Evolutionary conservation across 106 monocot genomes (phyloP).

Genomic region (Acanthochlamys bracteata): DNA sequence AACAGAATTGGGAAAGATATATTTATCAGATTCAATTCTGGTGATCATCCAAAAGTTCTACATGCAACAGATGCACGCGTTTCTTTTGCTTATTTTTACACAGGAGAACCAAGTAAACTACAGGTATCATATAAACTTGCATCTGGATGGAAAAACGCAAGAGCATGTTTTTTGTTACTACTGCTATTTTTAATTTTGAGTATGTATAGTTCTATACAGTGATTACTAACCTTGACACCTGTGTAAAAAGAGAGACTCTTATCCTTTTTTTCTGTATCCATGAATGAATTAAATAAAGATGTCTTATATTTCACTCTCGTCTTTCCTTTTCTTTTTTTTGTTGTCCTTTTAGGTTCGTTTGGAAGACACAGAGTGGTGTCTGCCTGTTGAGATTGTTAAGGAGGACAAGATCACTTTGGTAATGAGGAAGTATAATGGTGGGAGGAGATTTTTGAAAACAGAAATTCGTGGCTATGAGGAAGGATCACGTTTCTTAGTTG

Average conservation of each 20-base stretch:
- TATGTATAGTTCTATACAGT: too few species aligned
- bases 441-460: constrained; percentile 55
- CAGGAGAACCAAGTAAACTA: constrained; percentile 44
- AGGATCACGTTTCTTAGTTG: constrained; percentile 79
- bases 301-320: background rate
- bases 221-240: too few species aligned
- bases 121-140: constrained; percentile 36
- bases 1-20: constrained; percentile 78
- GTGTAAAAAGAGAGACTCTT: too few species aligned
- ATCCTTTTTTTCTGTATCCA: too few species aligned
- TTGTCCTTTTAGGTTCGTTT: constrained; percentile 46
- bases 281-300: too few species aligned
- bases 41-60: constrained; percentile 58
- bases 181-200: too few species aligned
- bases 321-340: background rate
- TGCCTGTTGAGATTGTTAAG: constrained; percentile 69
- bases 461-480: constrained; percentile 96
- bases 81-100: constrained; percentile 49
- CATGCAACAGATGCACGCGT: constrained; percentile 54
- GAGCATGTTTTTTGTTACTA: too few species aligned
- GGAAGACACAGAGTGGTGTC: constrained; percentile 73
- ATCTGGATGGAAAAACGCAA: too few species aligned
- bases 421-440: constrained; percentile 53
- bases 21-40: constrained; percentile 50
- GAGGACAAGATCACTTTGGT: constrained; percentile 70